These are phyloP conservation scores for Aspergillus arachidicola DNA, from an alignment of 2,329 filamentous ascomycete species.

Conservation along the genomic window DNA sequence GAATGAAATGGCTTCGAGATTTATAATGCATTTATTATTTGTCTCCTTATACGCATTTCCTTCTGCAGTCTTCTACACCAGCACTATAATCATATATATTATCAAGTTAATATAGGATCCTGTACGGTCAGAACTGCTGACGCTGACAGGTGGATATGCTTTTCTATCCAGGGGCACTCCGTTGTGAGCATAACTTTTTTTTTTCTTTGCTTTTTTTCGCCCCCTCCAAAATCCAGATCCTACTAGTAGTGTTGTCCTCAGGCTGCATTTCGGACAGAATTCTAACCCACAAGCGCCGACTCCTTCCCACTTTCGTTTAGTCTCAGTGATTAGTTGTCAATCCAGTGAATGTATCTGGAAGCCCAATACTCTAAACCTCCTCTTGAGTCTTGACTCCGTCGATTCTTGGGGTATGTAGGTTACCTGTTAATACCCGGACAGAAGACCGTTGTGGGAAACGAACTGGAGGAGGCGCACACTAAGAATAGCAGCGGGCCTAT, in stretches of 20 bases:
- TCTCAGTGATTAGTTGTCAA: not conserved
- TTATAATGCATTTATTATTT: not conserved
- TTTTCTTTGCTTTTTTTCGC: not conserved
- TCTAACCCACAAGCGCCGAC: not conserved
- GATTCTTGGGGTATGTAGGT: not conserved
- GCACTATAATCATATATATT: not conserved
- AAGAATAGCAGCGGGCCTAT: constrained; percentile 6
- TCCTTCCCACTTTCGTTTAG: not conserved
- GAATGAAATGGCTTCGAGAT: not conserved
- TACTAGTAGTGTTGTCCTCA: too few species aligned
- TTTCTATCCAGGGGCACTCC: not conserved
- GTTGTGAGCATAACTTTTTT: not conserved
- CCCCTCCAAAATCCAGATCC: not conserved
- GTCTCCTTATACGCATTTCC: not conserved
- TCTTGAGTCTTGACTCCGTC: not conserved
- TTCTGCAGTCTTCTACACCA: not conserved
- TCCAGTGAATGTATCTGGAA: not conserved
- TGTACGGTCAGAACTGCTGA: not conserved
- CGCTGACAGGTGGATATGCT: constrained; percentile 2
- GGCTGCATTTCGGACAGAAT: not conserved
- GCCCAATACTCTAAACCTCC: not conserved
- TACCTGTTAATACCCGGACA: not conserved
- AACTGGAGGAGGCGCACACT: constrained; percentile 6
- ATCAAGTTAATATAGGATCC: not conserved
- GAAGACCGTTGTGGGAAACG: not conserved